Evolutionary conservation across 129 eudicot genomes (phyloP), one percentile per base, ranked within the genome.

Genomic region (Tagetes erecta): DNA sequence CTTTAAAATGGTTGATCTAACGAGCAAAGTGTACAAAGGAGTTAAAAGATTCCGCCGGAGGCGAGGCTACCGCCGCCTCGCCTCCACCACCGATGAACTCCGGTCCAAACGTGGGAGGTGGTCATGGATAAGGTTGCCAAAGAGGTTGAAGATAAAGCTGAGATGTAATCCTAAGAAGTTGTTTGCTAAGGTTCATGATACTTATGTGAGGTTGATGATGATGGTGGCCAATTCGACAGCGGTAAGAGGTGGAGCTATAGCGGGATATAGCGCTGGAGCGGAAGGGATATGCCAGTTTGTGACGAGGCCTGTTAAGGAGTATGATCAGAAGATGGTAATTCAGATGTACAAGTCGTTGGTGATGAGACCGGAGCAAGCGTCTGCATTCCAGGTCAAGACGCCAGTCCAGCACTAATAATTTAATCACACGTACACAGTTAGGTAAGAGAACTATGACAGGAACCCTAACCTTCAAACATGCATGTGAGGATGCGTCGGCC

Each of bases 31-130:
- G 35, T 55, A 55, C 60, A 55, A 27, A 55, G 10, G 60, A 20
- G 60, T 30, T 5, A 55, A 55, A 55, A 55, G 36, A 55, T 20
- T 14, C 30, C 9, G 33, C 10, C 60, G 35, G 11, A 55, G 60
- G 31, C 31, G 60, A 55, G 60, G 60, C 60, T 55, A 55, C 60
- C 10, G 36, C 35, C 60, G 60, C 60, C 60, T 55, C 60, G 60
- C 33, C 31, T 7, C 60, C n/a, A 20, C 56, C 56, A 50, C 56
- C 34, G 3, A 55, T 20, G 35, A 55, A 55, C 30, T 34, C 34
- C 60, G 11, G 20, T 55, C 60, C 4, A 55, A 44, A 10, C 49
- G 49, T 2, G 49, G 49, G 49, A 44, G 60, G 60, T 55, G 60
- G 60, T 20, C 60, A 2, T 14, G 60, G 60, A 27, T 55, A 20